Evolutionary conservation across 495 filamentous ascomycete species (phyloP).

Genomic region (Aspergillus hancockii): DNA sequence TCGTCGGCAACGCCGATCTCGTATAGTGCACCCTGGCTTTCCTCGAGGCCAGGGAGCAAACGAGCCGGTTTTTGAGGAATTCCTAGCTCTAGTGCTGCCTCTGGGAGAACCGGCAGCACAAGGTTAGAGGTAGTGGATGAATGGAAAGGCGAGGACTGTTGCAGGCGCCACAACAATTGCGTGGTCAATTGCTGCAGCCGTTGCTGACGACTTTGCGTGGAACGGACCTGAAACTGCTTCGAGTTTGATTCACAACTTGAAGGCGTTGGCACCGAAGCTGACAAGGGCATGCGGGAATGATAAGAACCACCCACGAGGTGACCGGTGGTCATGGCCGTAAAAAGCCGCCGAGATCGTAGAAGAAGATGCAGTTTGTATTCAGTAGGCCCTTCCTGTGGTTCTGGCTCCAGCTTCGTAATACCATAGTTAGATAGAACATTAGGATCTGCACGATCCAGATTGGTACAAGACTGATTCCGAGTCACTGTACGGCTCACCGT

Average conservation of each 20-base stretch:
- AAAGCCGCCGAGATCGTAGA: constrained; percentile 73
- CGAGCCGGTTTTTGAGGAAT: constrained; percentile 60
- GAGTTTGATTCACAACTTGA: constrained; percentile 27
- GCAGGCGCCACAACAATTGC: constrained; percentile 90
- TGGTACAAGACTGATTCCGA: constrained; percentile 28
- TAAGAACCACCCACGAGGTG: constrained; percentile 60
- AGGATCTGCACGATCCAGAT: constrained; percentile 40
- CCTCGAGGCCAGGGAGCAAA: constrained; percentile 80
- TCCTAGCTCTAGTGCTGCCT: constrained; percentile 55
- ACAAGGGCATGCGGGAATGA: constrained; percentile 46
- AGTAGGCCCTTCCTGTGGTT: constrained; percentile 90
- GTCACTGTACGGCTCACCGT: constrained; percentile 24
- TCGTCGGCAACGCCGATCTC: constrained; percentile 97
- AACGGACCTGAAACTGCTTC: constrained; percentile 32
- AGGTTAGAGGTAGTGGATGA: constrained; percentile 68
- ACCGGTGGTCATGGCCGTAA: constrained; percentile 63
- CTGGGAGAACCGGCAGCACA: constrained; percentile 71
- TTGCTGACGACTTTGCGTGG: constrained; percentile 65
- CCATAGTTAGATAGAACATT: constrained; percentile 65
- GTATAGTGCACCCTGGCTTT: constrained; percentile 89
- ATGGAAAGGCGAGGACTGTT: constrained; percentile 92
- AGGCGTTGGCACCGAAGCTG: constrained; percentile 24
- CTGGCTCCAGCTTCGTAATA: constrained; percentile 77
- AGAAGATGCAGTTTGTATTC: constrained; percentile 98
- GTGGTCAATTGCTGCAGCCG: constrained; percentile 89